phyloP scores from a whole-genome alignment of 2,329 filamentous ascomycete species.

The Colletotrichum brevisporum region DNA sequence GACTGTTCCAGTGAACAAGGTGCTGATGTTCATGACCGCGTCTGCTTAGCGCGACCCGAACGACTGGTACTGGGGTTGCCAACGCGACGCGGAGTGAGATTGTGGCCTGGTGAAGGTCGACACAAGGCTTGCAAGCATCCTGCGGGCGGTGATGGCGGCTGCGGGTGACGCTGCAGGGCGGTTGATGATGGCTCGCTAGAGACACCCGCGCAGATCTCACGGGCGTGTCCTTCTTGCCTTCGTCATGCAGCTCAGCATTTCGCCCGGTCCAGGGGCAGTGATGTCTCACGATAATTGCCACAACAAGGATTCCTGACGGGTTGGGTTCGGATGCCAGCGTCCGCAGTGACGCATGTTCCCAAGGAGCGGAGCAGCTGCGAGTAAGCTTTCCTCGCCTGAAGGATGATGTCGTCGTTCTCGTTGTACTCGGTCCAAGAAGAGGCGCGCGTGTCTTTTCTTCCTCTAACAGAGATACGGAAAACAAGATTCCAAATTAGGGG shows the following conservation, averaged over 20 bases:
- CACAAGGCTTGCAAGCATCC: background rate
- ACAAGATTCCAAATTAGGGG: too few species aligned
- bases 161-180: background rate
- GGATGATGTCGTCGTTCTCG: constrained; percentile 1
- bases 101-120: background rate
- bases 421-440: background rate
- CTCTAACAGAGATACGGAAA: too few species aligned
- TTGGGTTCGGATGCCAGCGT: background rate
- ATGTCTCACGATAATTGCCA: constrained; percentile 5
- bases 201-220: background rate
- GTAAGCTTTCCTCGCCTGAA: constrained; percentile 3
- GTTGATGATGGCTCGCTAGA: background rate
- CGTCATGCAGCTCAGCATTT: background rate
- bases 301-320: background rate
- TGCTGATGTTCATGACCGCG: constrained; percentile 3
- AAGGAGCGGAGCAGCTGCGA: background rate
- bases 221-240: background rate
- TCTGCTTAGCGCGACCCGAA: constrained; percentile 25
- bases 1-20: background rate
- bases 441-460: too few species aligned
- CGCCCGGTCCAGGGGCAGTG: background rate
- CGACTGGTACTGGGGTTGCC: constrained; percentile 31
- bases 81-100: constrained; percentile 10
- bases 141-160: background rate
- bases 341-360: background rate